These are phyloP conservation scores for Paxillus involutus DNA, from an alignment of 768 basidiomycete genomes.

Conservation along the genomic window DNA sequence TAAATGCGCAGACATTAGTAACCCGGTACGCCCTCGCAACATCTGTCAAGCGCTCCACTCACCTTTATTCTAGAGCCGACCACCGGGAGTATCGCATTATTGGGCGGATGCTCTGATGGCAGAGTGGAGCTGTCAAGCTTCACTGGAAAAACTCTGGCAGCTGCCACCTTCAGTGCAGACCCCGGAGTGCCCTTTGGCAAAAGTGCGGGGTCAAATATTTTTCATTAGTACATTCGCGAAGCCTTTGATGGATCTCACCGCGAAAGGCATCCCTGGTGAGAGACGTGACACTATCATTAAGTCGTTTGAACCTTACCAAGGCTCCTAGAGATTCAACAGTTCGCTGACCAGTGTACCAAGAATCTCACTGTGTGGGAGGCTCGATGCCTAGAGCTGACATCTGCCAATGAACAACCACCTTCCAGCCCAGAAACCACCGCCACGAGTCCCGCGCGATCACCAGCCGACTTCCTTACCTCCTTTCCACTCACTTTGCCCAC, in stretches of 20 bases:
- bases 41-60: constrained; percentile 5
- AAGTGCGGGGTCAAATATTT: constrained; percentile 83
- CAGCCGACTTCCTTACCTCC: constrained; percentile 49
- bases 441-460: constrained; percentile 26
- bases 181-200: constrained; percentile 52
- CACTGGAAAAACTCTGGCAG: constrained; percentile 77
- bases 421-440: constrained; percentile 11
- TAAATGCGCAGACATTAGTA: constrained; percentile 98
- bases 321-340: constrained; percentile 61
- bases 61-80: constrained; percentile 65
- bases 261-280: constrained; percentile 73
- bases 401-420: constrained; percentile 12
- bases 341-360: constrained; percentile 61
- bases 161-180: constrained; percentile 59
- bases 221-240: constrained; percentile 83
- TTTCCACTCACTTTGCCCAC: constrained; percentile 59
- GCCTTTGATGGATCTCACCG: constrained; percentile 79
- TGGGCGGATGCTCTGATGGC: constrained; percentile 89
- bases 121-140: constrained; percentile 90
- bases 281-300: not conserved
- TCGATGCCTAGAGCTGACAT: constrained; percentile 41
- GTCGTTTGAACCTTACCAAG: constrained; percentile 9
- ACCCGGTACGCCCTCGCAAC: constrained; percentile 68
- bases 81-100: constrained; percentile 85
- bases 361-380: constrained; percentile 74